Evolutionary conservation across 768 basidiomycete species (phyloP).

Genomic region (Termitomyces sp.): DNA sequence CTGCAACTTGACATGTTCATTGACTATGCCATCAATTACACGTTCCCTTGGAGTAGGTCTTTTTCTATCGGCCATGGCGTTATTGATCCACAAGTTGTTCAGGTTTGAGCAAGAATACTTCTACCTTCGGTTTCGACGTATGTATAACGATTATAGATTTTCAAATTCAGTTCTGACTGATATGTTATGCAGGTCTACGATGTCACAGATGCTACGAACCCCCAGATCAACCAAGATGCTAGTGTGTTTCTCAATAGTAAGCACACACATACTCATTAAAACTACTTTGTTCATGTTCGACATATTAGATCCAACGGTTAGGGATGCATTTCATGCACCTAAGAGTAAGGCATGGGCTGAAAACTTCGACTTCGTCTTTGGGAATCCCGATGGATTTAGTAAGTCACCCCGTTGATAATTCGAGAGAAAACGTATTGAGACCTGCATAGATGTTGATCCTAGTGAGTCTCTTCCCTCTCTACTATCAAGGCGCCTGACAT

Average conservation of each 20-base stretch:
- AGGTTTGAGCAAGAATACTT: constrained; percentile 24
- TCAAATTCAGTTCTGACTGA: background rate
- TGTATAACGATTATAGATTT: background rate
- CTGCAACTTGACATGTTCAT: constrained; percentile 57
- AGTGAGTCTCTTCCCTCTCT: constrained; percentile 24
- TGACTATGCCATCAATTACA: constrained; percentile 71
- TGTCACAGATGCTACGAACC: constrained; percentile 50
- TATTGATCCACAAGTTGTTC: background rate
- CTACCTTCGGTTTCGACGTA: constrained; percentile 35
- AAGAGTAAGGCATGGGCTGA: constrained; percentile 45
- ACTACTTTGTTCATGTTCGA: background rate
- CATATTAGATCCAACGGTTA: constrained; percentile 43
- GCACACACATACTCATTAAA: constrained; percentile 5
- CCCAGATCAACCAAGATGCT: constrained; percentile 44
- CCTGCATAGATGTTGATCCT: constrained; percentile 25
- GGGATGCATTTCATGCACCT: constrained; percentile 64
- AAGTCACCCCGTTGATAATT: constrained; percentile 9
- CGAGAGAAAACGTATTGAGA: background rate
- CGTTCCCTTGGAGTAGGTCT: constrained; percentile 50
- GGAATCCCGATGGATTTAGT: constrained; percentile 25
- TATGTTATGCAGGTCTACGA: constrained; percentile 43
- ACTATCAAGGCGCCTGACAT: background rate
- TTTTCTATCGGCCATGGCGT: background rate
- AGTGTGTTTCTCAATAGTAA: constrained; percentile 60
- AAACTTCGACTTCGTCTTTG: constrained; percentile 33